Base-by-base conservation (phyloP, 2,329 filamentous ascomycete genomes). In the Trichoderma sp. region DNA sequence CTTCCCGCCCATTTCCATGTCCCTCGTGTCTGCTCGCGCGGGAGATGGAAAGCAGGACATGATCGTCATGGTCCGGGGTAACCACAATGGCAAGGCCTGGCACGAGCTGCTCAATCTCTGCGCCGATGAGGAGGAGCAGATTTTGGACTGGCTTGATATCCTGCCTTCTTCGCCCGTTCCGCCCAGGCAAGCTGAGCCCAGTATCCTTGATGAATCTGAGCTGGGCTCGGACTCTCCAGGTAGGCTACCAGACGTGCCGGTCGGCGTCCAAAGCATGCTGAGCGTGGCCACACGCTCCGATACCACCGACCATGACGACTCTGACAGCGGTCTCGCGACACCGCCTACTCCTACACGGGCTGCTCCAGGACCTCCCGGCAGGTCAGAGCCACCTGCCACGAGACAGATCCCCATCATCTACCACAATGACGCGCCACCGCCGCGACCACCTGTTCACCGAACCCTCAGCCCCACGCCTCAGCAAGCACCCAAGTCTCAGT, bases 61-160 rank as follows among this genome's bases (percentile, higher is more conserved):
- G 67, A 84, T 97, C 9, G 80, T 96, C 66, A 97, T 98, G 93
- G 84, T 97, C 63, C 88, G 92, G 66, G 93, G 92, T 47, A 80
- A 81, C 3, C 77, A 85, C 67, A 85, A 86, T 44, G 84, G 83
- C 7, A 80, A 84, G 60, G 87, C 90, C 68, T 98, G 94, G 93
- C 88, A 88, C 67, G 93, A 99, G 77, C 80, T 96, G 7, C 80
- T 98, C 66, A 89, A 87, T n/a, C 81, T 98, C 17, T 85, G 83
- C 10, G 87, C 90, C 3, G 89, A 93, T 61, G 87, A 91, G 72
- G 89, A 93, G 67, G 88, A 91, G 64, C 88, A 93, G 66, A 88
- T 90, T 6, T 79, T 85, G 17, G 95, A 98, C 76, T 99, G 95
- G 95, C 81, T 97, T 44, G 85, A 90, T 45, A 91, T 97, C 77